Conservation (phyloP, 202 grass and related monocot species). For the Panicum hallii region DNA sequence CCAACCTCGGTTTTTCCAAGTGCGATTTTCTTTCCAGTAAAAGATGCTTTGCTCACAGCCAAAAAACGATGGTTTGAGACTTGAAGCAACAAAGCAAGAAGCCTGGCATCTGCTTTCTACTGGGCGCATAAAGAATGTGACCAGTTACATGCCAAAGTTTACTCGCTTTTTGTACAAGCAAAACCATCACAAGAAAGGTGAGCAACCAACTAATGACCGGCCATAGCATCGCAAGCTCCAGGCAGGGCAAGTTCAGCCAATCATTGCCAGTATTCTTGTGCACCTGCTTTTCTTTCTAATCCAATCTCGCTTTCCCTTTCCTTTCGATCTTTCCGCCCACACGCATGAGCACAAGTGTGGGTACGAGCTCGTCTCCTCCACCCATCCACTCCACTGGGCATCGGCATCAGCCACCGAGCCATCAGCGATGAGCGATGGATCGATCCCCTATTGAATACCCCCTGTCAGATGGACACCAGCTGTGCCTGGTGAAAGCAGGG, state of each 20-base stretch:
- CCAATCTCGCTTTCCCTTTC: background rate
- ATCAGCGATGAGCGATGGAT: background rate
- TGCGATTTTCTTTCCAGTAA: background rate
- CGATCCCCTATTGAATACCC: background rate
- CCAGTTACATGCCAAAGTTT: constrained; percentile 27
- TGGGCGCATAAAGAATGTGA: constrained; percentile 21
- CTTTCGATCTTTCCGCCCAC: background rate
- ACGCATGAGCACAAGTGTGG: background rate
- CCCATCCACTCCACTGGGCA: background rate
- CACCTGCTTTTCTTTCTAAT: constrained; percentile 33
- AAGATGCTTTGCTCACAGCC: background rate
- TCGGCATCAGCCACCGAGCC: constrained; percentile 6
- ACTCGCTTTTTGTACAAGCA: constrained; percentile 34
- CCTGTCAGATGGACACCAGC: constrained; percentile 26
- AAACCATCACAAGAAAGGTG: constrained; percentile 40
- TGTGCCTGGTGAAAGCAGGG: background rate
- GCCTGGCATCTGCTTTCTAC: background rate
- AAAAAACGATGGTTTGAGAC: constrained; percentile 11
- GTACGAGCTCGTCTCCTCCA: background rate
- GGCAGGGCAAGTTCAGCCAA: constrained; percentile 32
- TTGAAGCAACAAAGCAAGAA: constrained; percentile 17
- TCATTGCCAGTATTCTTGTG: constrained; percentile 37
- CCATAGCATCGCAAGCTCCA: constrained; percentile 24
- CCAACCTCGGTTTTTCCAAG: background rate
- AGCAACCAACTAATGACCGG: constrained; percentile 47